phyloP scores from a whole-genome alignment of 2,329 filamentous ascomycete genomes.

The Hymenoscyphus albidus region DNA sequence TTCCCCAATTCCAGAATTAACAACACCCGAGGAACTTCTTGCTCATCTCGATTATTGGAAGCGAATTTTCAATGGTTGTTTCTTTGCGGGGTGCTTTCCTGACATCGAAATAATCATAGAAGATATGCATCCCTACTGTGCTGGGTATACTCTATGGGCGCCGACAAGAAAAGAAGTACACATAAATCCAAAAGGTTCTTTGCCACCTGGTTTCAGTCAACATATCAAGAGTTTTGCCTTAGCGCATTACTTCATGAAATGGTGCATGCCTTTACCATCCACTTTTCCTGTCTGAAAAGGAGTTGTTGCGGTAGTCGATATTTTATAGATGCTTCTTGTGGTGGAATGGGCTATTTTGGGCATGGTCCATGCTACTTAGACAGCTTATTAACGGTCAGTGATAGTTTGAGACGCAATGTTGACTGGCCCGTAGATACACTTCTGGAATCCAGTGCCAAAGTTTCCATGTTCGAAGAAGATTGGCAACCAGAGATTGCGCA shows the following conservation, averaged over 20 bases:
- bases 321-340: neutral
- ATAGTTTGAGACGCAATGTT: neutral
- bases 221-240: neutral
- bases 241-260: neutral
- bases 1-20: neutral
- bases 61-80: neutral
- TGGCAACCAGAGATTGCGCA: neutral
- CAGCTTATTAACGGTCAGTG: neutral
- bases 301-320: neutral
- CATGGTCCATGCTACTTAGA: neutral
- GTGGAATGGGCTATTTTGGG: neutral
- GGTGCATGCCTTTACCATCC: neutral
- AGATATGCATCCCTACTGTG: neutral
- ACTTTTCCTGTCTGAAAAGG: neutral
- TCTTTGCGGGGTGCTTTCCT: neutral
- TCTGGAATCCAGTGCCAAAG: neutral
- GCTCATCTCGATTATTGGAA: neutral
- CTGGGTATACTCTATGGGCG: neutral
- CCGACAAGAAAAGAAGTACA: neutral
- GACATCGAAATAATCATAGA: neutral
- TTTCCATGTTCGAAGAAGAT: neutral
- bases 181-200: neutral
- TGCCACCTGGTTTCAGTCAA: neutral
- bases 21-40: neutral
- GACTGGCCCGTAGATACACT: neutral